Evolutionary conservation across 139 green algal species (phyloP), one percentile per base, ranked within the genome.

Genomic region (Closterium sp.): DNA sequence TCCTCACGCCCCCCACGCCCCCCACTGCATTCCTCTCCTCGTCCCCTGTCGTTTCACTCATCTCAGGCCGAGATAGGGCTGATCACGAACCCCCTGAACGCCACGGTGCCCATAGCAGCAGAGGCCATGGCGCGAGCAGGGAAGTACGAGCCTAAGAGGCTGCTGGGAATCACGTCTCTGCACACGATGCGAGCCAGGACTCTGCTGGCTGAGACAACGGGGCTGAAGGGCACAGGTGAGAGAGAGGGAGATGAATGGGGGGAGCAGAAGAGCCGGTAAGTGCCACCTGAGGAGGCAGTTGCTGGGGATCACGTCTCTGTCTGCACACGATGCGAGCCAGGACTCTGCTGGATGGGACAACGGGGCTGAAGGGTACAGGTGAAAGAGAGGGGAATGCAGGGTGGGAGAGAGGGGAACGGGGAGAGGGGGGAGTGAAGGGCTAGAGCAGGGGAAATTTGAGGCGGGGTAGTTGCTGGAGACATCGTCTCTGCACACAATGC

Each of bases 171-270:
- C 81, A 33, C 81, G 81, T 86, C 6, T 19, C n/a, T 34, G 81
- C 81, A 33, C 28, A 0, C 0, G 16, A 28, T 33, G 30, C 81
- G 81, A 34, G 81, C n/a, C 81, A 86, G 30, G 19, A 28, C 81
- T 1, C 81, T 34, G 1, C 81, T 32, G 81, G 81, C n/a, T 32
- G n/a, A 32, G 6, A 28, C 81, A 86, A 86, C 43, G 9, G 81
- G 30, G 5, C 81, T 86, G 16, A 12, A 34, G 4, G n/a, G 9
- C 4, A 32, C 30, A 34, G 81, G 81, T 86, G 81, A 86, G n/a
- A 10, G n/a, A 85, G 88, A 32, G n/a, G 30, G 88, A 32, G 4
- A 90, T 33, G 88, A 43, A 88, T 16, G 88, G 88, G 64, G 84
- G 91, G 88, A 91, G 88, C 2, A n/a, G n/a, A n/a, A n/a, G n/a